Evolutionary conservation across 2,329 filamentous ascomycete species (phyloP), one percentile per base, ranked within the genome.

Genomic region (Aspergillus sp.): DNA sequence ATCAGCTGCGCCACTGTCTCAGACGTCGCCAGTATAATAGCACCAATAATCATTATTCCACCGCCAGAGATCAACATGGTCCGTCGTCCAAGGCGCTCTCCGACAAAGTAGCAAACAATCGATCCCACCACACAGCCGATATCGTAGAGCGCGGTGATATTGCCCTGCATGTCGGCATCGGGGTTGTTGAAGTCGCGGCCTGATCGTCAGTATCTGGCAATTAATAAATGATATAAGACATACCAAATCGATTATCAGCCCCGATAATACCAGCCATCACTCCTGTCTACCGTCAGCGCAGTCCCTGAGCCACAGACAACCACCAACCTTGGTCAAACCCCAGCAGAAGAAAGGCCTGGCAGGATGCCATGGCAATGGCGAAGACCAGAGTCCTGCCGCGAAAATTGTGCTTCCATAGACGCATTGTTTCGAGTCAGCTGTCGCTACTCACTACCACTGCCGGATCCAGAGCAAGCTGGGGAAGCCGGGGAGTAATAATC

Each of bases 291-390:
- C 6, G 37, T 27, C 27, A 24, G 9, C 43, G 2, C 12, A 12
- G 5, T 2, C 4, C 2, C 15, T 21, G 3, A 6, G 2, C 15
- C 21, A 14, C 24, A 17, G 19, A 11, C 17, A 8, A 4, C 11
- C 11, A n/a, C 47, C 21, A 12, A 31, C 63, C 79, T 79, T 82
- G 80, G 59, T 83, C 78, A 63, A 81, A 83, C 8, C 80, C 80
- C 1, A 74, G 64, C 4, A 75, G 62, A 4, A 73, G 58, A 19
- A 73, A 73, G 7, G 67, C 78, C 63, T 74, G 78, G 52, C 61
- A 81, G 60, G 59, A 80, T 62, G 51, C 78, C 56, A 49, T 75
- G 65, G 59, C 73, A 50, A 73, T 66, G 35, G 64, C 63, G 1
- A 57, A 55, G 9, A 66, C 55, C 41, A 68, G 50, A 21, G 58